These are phyloP conservation scores for Erodium texanum DNA, from an alignment of 441 rosid species.

Conservation along the genomic window DNA sequence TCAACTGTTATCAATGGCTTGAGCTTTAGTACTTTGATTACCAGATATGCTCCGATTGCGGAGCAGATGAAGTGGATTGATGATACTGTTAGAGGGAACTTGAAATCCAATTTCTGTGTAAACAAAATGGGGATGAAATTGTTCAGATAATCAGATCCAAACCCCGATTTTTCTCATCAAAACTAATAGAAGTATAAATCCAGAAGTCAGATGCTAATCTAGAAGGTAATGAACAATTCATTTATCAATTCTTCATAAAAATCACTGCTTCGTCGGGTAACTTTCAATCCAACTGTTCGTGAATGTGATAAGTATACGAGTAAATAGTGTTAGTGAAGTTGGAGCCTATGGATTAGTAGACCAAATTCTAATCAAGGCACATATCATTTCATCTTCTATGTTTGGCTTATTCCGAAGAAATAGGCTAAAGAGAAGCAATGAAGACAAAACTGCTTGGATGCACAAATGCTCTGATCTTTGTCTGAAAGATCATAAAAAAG, in stretches of 20 bases:
- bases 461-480: too few relatives aligned
- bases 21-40: conserved; percentile 75
- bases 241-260: too few relatives aligned
- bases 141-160: conserved; percentile 12
- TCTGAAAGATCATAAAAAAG: too few relatives aligned
- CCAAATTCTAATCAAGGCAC: conserved; percentile 93
- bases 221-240: too few relatives aligned
- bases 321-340: conserved; percentile 11
- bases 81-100: conserved; percentile 84
- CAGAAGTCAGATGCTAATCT: too few relatives aligned
- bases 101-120: conserved; percentile 82
- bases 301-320: too few relatives aligned
- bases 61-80: conserved; percentile 94
- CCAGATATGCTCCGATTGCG: conserved; percentile 82
- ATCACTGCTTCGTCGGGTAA: background rate
- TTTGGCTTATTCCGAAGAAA: too few relatives aligned
- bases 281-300: conserved; percentile 31
- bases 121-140: background rate
- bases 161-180: background rate
- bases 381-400: conserved; percentile 90
- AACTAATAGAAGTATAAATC: background rate
- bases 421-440: too few relatives aligned
- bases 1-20: conserved; percentile 86
- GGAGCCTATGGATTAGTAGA: too few relatives aligned
- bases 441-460: too few relatives aligned